These are phyloP conservation scores for Sporobolomyces roseus DNA, from an alignment of 768 basidiomycete species.

Conservation along the genomic window DNA sequence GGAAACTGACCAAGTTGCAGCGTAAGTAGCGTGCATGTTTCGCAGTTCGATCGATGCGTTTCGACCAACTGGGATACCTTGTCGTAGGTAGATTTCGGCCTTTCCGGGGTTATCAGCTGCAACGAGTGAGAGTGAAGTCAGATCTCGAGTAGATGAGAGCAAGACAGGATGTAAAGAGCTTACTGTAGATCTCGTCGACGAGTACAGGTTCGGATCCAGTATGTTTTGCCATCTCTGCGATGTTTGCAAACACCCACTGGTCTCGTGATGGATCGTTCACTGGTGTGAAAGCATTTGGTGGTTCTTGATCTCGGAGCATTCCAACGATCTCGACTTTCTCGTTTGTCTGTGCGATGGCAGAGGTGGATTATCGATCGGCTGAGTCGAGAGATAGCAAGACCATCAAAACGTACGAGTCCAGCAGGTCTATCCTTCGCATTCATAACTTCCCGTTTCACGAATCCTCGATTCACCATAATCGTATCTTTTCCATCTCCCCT, in stretches of 20 bases:
- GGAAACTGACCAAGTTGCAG: conserved; percentile 72
- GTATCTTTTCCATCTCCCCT: conserved; percentile 66
- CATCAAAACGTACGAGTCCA: conserved; percentile 40
- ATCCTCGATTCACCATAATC: conserved; percentile 87
- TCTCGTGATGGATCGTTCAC: conserved; percentile 74
- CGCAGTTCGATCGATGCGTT: conserved; percentile 77
- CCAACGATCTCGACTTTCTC: conserved; percentile 72
- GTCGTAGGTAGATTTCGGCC: conserved; percentile 57
- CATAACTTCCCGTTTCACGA: conserved; percentile 60
- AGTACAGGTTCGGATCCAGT: conserved; percentile 69
- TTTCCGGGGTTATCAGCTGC: conserved; percentile 82
- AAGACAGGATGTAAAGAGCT: conserved; percentile 45
- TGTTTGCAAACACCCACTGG: conserved; percentile 90
- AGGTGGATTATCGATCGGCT: neutral
- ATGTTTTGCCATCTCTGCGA: conserved; percentile 70
- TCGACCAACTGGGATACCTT: conserved; percentile 81
- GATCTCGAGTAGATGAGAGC: conserved; percentile 13
- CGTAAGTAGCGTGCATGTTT: conserved; percentile 91
- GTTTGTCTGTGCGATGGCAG: conserved; percentile 35
- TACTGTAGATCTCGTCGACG: conserved; percentile 86
- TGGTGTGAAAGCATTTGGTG: conserved; percentile 76
- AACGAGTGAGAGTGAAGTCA: neutral
- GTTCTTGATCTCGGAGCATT: conserved; percentile 71
- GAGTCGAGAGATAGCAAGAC: neutral
- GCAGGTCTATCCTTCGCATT: conserved; percentile 45